Conservation (phyloP, 2,329 filamentous ascomycete genomes). For the Alternaria novae-zelandiae region DNA sequence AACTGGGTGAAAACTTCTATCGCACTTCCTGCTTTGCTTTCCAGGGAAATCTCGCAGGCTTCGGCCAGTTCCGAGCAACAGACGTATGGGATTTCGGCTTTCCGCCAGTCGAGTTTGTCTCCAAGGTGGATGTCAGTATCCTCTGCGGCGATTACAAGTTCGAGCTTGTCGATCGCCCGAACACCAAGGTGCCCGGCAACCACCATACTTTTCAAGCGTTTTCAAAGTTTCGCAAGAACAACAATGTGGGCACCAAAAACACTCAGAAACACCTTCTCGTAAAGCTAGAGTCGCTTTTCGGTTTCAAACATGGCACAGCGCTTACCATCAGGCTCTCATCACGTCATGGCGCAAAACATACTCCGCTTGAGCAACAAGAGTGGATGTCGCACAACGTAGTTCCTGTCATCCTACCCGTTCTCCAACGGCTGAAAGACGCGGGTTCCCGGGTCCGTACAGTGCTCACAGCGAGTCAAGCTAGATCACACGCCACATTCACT, state of each 20-base stretch:
- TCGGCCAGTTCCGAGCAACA: not conserved
- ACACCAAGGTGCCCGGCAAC: too few species aligned
- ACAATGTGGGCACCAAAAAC: too few species aligned
- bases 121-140: too few species aligned
- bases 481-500: too few species aligned
- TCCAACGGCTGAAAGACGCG: not conserved
- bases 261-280: not conserved
- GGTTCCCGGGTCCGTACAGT: not conserved
- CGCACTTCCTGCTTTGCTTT: not conserved
- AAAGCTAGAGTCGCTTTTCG: not conserved
- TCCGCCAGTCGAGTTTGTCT: not conserved
- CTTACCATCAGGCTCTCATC: not conserved
- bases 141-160: too few species aligned
- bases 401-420: not conserved
- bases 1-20: not conserved
- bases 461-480: too few species aligned
- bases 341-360: too few species aligned
- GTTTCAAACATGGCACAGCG: not conserved
- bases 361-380: too few species aligned
- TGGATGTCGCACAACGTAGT: not conserved
- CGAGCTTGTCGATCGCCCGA: too few species aligned
- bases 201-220: too few species aligned
- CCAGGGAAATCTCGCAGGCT: not conserved
- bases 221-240: too few species aligned
- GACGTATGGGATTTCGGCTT: not conserved